Conservation (phyloP, 2,329 filamentous ascomycete species). For the Aspergillus awamori region DNA sequence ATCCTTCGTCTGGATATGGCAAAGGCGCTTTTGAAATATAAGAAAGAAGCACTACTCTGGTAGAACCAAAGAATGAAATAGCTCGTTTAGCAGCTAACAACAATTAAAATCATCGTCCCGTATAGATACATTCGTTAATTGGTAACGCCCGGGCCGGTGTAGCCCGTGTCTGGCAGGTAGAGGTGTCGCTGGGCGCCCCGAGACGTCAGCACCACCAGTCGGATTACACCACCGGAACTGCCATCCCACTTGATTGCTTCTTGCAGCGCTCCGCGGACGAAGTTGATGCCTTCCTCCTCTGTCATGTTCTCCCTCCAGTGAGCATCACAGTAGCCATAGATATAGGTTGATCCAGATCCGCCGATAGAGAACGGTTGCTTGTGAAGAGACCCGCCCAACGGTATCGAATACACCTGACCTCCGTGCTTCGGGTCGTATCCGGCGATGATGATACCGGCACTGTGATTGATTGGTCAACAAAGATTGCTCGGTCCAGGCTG, state of each 20-base stretch:
- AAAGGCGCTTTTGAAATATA: not conserved
- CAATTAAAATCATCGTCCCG: constrained; percentile 18
- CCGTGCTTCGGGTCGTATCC: constrained; percentile 95
- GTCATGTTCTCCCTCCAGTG: constrained; percentile 96
- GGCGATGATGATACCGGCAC: constrained; percentile 97
- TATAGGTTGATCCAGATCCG: constrained; percentile 96
- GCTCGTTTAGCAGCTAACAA: constrained; percentile 14
- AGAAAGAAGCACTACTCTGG: not conserved
- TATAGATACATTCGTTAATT: constrained; percentile 24
- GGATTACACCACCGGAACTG: constrained; percentile 95
- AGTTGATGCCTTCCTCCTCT: constrained; percentile 83
- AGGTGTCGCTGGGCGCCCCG: constrained; percentile 89
- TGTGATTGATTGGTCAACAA: constrained; percentile 40
- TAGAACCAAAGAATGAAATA: not conserved
- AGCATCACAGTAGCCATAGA: constrained; percentile 97
- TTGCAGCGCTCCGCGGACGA: constrained; percentile 86
- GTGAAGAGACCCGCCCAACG: constrained; percentile 92
- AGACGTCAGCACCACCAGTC: constrained; percentile 93
- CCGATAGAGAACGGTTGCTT: constrained; percentile 96
- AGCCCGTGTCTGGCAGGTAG: constrained; percentile 91
- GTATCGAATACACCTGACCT: constrained; percentile 96
- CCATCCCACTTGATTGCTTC: constrained; percentile 99
- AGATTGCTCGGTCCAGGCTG: not conserved
- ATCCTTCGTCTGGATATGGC: not conserved
- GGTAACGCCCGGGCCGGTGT: constrained; percentile 69